Conservation (phyloP, 495 filamentous ascomycete species). For the Penicillium daleae region DNA sequence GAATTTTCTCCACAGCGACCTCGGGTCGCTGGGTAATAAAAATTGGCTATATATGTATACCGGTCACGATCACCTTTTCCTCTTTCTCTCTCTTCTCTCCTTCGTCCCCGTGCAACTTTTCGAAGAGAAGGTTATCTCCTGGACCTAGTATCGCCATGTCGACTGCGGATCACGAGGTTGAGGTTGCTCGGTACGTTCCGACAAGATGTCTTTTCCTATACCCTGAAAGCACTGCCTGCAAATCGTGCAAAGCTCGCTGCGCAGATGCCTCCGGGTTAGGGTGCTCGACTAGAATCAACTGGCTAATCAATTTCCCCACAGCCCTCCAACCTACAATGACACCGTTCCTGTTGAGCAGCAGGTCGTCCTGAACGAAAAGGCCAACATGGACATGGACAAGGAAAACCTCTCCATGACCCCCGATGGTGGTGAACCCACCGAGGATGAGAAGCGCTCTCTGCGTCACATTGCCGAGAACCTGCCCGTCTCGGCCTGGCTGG, state of each 20-base stretch:
- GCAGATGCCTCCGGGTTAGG: not conserved
- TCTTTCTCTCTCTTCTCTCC: constrained; percentile 10
- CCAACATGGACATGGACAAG: constrained; percentile 35
- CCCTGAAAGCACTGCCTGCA: not conserved
- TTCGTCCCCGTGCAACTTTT: constrained; percentile 11
- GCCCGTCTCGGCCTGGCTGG: constrained; percentile 60
- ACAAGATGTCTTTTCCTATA: not conserved
- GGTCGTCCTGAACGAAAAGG: constrained; percentile 35
- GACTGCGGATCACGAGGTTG: constrained; percentile 38
- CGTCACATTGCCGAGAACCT: constrained; percentile 60
- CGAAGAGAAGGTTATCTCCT: constrained; percentile 16
- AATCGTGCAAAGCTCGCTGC: not conserved
- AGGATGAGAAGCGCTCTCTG: constrained; percentile 53
- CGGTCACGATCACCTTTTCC: constrained; percentile 6
- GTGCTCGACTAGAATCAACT: not conserved
- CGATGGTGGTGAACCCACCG: constrained; percentile 58
- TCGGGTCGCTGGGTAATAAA: constrained; percentile 25
- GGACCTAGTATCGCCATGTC: constrained; percentile 34
- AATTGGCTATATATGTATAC: constrained; percentile 32
- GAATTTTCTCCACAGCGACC: constrained; percentile 18
- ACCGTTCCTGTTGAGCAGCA: constrained; percentile 25
- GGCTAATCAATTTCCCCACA: constrained; percentile 6
- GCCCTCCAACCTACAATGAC: constrained; percentile 15
- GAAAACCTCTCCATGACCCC: constrained; percentile 37
- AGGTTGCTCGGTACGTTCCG: constrained; percentile 40